These are phyloP conservation scores for Neospermospora avenae DNA, from an alignment of 2,329 filamentous ascomycete genomes.

Conservation along the genomic window DNA sequence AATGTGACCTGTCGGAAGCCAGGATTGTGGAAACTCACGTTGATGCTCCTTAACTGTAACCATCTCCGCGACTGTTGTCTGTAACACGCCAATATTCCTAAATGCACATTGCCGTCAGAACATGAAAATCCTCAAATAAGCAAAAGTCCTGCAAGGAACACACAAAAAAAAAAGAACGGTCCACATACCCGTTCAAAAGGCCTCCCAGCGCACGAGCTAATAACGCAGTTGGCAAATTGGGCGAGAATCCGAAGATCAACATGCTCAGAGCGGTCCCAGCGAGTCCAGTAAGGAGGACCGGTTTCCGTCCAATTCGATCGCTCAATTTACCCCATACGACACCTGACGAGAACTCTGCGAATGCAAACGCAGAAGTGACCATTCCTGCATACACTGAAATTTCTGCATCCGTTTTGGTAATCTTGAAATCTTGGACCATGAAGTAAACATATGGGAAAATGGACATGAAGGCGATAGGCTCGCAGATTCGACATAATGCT, in stretches of 20 bases:
- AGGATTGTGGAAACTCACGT: conserved; percentile 52
- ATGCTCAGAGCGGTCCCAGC: conserved; percentile 91
- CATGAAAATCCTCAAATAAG: neutral
- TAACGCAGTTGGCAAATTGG: conserved; percentile 76
- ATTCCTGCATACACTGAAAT: conserved; percentile 93
- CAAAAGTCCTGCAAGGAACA: neutral
- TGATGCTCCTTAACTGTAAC: conserved; percentile 93
- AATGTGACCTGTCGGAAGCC: conserved; percentile 14
- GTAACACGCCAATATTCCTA: conserved; percentile 90
- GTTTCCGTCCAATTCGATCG: conserved; percentile 88
- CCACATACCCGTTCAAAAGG: conserved; percentile 79
- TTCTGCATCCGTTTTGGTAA: conserved; percentile 72
- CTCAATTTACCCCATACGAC: conserved; percentile 92
- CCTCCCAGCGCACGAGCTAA: conserved; percentile 86
- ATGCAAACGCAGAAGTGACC: conserved; percentile 93
- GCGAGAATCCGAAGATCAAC: conserved; percentile 85
- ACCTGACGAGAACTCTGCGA: conserved; percentile 90
- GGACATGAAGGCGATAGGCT: conserved; percentile 99
- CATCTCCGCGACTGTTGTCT: conserved; percentile 92
- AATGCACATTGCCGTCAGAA: conserved; percentile 21
- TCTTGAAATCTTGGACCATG: conserved; percentile 90
- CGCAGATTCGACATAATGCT: conserved; percentile 94
- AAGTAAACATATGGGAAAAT: conserved; percentile 98
- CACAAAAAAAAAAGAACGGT: neutral
- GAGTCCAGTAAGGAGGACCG: conserved; percentile 84